A percentile compares a stretch with the other conserved stretches of the same genome.
These are phyloP conservation scores for Jacaranda mimosifolia DNA, from an alignment of 257 asterid species.

Conservation along the genomic window DNA sequence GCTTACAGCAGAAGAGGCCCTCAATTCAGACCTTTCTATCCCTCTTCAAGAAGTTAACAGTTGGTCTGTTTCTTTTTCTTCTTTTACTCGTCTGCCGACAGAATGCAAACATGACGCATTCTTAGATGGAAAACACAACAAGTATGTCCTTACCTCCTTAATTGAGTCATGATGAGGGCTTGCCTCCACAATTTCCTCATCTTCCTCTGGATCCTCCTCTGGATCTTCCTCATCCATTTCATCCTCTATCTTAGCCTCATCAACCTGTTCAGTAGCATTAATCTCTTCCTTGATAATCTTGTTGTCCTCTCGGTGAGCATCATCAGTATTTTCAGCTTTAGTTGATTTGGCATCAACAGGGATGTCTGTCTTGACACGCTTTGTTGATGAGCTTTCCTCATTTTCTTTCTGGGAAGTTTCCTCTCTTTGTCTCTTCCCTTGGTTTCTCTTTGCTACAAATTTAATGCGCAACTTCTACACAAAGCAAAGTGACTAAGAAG, in stretches of 20 bases:
- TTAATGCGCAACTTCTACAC: constrained; percentile 67
- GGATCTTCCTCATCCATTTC: constrained; percentile 66
- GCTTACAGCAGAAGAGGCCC: constrained; percentile 6
- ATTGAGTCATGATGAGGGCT: constrained; percentile 46
- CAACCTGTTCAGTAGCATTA: constrained; percentile 42
- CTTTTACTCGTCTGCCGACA: not conserved
- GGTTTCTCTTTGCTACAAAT: constrained; percentile 67
- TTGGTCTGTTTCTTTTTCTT: not conserved
- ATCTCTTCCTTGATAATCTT: constrained; percentile 51
- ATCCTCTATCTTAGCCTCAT: constrained; percentile 45
- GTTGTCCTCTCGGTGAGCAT: constrained; percentile 34
- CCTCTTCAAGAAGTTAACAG: not conserved
- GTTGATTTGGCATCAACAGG: constrained; percentile 39
- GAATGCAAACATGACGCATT: not conserved
- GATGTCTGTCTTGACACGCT: constrained; percentile 62
- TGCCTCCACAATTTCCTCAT: constrained; percentile 64
- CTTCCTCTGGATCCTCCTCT: constrained; percentile 69
- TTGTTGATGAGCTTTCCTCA: constrained; percentile 57
- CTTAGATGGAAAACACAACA: constrained; percentile 5
- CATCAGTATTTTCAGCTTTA: constrained; percentile 39
- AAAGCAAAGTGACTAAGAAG: constrained; percentile 26
- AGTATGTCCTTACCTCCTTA: constrained; percentile 55
- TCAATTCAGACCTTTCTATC: not conserved
- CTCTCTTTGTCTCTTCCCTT: constrained; percentile 77
- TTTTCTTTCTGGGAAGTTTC: constrained; percentile 56